Base-by-base conservation (phyloP, 257 asterid genomes). In the Solanum piurae region DNA sequence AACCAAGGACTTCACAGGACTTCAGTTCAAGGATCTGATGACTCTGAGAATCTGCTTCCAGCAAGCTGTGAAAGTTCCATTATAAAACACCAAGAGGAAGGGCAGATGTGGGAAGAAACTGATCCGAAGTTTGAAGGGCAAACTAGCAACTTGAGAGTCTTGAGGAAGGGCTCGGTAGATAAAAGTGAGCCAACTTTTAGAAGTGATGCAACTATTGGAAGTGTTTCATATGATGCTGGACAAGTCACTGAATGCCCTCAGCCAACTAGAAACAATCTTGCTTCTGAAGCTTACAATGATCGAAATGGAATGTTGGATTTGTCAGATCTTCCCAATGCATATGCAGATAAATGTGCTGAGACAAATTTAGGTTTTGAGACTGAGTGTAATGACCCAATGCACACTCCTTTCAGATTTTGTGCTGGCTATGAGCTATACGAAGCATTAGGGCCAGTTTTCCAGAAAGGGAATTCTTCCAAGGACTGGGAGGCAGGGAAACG, bases 401-500 rank as follows among this genome's bases (percentile, higher is more conserved):
- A 88, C 88, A 31, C 90, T 75, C 93, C 99, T 89, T 90, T 92
- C 89, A 91, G 93, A 90, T 94, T 93, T 88, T 90, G 90, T 89
- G 93, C 93, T 87, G 98, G 98, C 86, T 94, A 91, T 83, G 99
- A 97, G 91, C 95, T 97, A 84, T 94, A 91, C 83, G 99, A 95
- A 92, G 99, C 97, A 82, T 66, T 97, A 83, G 98, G 98, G 83
- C 94, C 95, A 33, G 91, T 94, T 66, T 94, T 95, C 80, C 94
- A 79, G 90, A 93, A 93, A 71, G 94, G 90, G 84, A 88, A 69
- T 66, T 68, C 88, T 84, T 83, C 85, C 83, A 86, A 77, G 68
- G 87, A 89, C 44, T 90, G 93, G 94, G 96, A 89, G 84, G 87
- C 89, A 42, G 93, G 88, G 79, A 89, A 89, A 42, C 72, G 44